phyloP scores from a whole-genome alignment of 2,329 filamentous ascomycete genomes.

The Xylaria polymorpha region DNA sequence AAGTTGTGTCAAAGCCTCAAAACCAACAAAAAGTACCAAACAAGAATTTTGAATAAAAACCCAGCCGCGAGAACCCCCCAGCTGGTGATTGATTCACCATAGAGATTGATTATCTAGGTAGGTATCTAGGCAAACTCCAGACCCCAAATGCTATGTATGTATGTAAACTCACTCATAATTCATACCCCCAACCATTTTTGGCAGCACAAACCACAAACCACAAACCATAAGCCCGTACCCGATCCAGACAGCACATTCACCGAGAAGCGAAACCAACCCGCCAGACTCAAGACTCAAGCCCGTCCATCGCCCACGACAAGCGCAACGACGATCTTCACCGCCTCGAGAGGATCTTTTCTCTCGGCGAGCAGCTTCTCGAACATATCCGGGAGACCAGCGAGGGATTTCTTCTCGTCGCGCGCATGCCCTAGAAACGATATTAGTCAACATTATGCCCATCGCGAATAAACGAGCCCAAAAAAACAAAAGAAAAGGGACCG shows the following conservation, averaged over 20 bases:
- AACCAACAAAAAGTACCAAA: too few species aligned
- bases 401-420: slow-evolving; percentile 65
- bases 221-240: neutral
- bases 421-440: slow-evolving; percentile 64
- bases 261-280: neutral
- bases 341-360: slow-evolving; percentile 65
- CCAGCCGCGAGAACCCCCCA: neutral
- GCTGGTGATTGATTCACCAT: neutral
- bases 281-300: neutral
- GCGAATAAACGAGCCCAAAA: neutral
- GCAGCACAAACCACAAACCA: neutral
- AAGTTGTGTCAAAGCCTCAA: neutral
- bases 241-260: too few species aligned
- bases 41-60: neutral
- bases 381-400: slow-evolving; percentile 68
- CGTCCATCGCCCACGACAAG: slow-evolving; percentile 62
- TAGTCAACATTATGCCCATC: neutral
- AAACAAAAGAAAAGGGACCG: neutral
- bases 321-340: slow-evolving; percentile 70
- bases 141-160: neutral
- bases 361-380: slow-evolving; percentile 70
- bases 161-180: neutral
- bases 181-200: neutral
- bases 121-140: too few species aligned
- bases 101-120: neutral